Evolutionary conservation across 371 early-diverging fungal genomes (phyloP).

Genomic region (Mucor plumbeus): DNA sequence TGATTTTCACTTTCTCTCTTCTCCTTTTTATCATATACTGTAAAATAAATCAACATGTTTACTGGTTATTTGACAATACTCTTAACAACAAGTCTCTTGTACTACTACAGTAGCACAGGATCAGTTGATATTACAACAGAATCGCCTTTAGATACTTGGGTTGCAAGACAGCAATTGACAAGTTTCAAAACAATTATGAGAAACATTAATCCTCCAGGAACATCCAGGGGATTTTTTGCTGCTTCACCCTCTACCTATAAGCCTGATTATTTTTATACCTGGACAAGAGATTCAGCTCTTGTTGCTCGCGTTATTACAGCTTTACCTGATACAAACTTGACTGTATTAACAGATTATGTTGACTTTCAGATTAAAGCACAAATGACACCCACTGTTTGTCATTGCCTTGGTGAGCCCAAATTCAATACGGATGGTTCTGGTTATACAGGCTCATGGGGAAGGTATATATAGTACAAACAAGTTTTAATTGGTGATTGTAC

Average conservation of each 20-base stretch:
- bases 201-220: conserved; percentile 46
- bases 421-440: conserved; percentile 67
- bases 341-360: conserved; percentile 40
- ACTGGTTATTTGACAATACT: conserved; percentile 1
- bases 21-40: background rate
- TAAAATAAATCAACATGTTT: background rate
- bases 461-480: conserved; percentile 21
- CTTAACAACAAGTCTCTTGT: background rate
- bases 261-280: conserved; percentile 81
- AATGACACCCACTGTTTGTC: conserved; percentile 28
- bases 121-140: background rate
- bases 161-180: conserved; percentile 25
- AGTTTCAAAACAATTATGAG: conserved; percentile 32
- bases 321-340: conserved; percentile 21
- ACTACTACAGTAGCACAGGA: background rate
- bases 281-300: conserved; percentile 79
- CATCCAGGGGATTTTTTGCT: conserved; percentile 41
- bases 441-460: conserved; percentile 66
- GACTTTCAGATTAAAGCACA: conserved; percentile 41
- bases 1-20: background rate
- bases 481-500: background rate
- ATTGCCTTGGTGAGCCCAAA: conserved; percentile 80
- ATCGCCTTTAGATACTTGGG: conserved; percentile 21
- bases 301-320: conserved; percentile 53
- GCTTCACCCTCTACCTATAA: conserved; percentile 44